Evolutionary conservation across 257 asterid species (phyloP), one percentile per base, ranked within the genome.

Genomic region (Scutellaria barbata): DNA sequence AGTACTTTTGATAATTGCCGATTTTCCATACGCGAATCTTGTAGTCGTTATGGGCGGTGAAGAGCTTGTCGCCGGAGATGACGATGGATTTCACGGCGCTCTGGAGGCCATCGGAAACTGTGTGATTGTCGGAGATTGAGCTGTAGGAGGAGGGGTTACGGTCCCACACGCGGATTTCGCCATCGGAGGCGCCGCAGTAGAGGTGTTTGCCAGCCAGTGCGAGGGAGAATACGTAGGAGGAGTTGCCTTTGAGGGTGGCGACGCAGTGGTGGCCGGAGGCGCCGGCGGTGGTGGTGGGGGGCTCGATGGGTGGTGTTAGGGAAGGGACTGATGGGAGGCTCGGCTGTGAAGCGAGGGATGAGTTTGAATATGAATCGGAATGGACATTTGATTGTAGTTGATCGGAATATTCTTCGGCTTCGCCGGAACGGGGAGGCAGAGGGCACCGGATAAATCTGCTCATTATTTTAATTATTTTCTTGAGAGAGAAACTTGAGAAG

Each of bases 21-120:
- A 88, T 74, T 68, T 79, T 88, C 97, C 97, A 90, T 0, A 84
- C 92, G 0, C 97, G 88, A 35, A 88, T 90, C 54, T 80, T 87
- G 80, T 87, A 83, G 43, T 88, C 96, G 40, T 84, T 87, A 68
- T 90, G 95, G 0, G 97, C 92, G 8, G 88, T 84, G 81, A 87
- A 84, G 13, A 90, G 75, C 41, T 76, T 82, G n/a, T 84, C 86
- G 9, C 86, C 86, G 1, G 61, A 56, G 35, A 81, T 33, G 0
- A 74, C 79, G 39, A 80, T 78, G 8, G 84, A 86, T 58, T 90
- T 87, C 2, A 84, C 85, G 10, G 86, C 85, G 14, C 89, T 82
- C 4, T 16, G 56, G 35, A 30, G 35, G 63, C 81, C 68, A 11
- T 57, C 57, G 0, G 81, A 77, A 1, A 81, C 84, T 20, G 81